Evolutionary conservation across 1,284 basidiomycete genomes (phyloP).

Genomic region (Fomitiporia mediterranea): DNA sequence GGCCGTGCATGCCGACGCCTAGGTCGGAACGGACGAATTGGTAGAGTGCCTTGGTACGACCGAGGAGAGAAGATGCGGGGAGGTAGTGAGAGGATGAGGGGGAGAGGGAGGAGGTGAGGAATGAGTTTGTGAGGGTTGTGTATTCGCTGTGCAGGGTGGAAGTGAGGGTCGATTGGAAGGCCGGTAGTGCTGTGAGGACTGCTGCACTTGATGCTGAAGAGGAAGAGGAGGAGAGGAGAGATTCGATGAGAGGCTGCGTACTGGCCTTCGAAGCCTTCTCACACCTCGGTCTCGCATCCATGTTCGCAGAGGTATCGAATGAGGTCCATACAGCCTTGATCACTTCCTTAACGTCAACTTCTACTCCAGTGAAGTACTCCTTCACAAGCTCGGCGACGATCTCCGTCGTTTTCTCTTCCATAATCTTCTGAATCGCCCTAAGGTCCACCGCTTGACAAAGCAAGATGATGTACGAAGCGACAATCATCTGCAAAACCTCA

Average conservation of each 20-base stretch:
- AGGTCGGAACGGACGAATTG: conserved; percentile 65
- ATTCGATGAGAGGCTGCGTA: conserved; percentile 57
- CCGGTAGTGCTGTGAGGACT: conserved; percentile 27
- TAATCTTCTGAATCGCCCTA: conserved; percentile 65
- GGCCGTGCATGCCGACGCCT: conserved; percentile 69
- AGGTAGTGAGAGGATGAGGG: conserved; percentile 46
- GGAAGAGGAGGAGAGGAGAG: conserved; percentile 32
- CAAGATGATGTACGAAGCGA: conserved; percentile 70
- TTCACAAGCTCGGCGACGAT: conserved; percentile 51
- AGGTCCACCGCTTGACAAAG: conserved; percentile 81
- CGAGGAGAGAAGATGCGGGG: conserved; percentile 59
- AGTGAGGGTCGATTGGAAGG: conserved; percentile 28
- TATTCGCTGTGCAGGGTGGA: conserved; percentile 24
- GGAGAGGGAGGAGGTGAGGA: conserved; percentile 38
- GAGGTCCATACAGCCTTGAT: conserved; percentile 36
- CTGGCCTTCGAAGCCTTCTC: conserved; percentile 57
- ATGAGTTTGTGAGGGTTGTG: conserved; percentile 29
- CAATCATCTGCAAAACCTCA: conserved; percentile 71
- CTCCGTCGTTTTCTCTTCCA: conserved; percentile 44
- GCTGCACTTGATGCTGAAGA: conserved; percentile 32
- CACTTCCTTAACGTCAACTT: conserved; percentile 34
- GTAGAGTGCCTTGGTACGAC: conserved; percentile 62
- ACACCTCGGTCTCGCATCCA: conserved; percentile 67
- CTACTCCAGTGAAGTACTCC: conserved; percentile 39
- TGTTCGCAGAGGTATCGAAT: conserved; percentile 62